These are phyloP conservation scores for Diaporthe citri DNA, from an alignment of 2,329 filamentous ascomycete species.

Conservation along the genomic window DNA sequence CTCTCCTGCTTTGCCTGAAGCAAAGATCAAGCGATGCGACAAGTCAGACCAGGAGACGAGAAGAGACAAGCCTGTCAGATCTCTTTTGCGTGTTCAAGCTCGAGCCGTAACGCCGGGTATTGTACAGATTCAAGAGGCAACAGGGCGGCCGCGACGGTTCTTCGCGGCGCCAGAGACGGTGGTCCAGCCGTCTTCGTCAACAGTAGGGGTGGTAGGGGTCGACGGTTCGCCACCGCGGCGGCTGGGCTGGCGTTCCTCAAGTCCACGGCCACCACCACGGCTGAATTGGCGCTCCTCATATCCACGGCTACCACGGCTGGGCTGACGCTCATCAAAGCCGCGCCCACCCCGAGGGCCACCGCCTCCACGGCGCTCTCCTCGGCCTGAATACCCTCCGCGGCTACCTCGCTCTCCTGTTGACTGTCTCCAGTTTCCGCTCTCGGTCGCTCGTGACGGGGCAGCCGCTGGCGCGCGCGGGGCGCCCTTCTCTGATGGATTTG, in stretches of 20 bases:
- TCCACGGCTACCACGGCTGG: constrained; percentile 40
- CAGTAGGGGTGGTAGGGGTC: constrained; percentile 52
- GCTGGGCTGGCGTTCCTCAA: constrained; percentile 49
- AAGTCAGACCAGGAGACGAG: constrained; percentile 31
- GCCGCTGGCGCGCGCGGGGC: constrained; percentile 49
- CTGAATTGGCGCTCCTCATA: constrained; percentile 24
- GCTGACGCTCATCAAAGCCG: constrained; percentile 59
- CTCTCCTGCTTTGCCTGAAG: constrained; percentile 17
- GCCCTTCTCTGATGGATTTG: constrained; percentile 49
- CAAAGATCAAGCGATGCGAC: constrained; percentile 22
- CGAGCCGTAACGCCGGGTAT: constrained; percentile 34
- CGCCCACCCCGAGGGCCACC: constrained; percentile 57
- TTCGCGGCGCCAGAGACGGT: constrained; percentile 61
- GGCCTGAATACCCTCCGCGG: constrained; percentile 59
- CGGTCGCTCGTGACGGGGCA: constrained; percentile 66
- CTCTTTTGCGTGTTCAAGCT: constrained; percentile 9
- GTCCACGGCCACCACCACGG: constrained; percentile 25
- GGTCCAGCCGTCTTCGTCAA: constrained; percentile 75
- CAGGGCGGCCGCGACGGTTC: constrained; percentile 51
- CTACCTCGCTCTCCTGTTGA: constrained; percentile 61
- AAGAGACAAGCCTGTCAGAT: constrained; percentile 8
- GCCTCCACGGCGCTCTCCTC: constrained; percentile 55
- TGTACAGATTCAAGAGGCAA: constrained; percentile 38
- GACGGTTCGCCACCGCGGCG: constrained; percentile 46
- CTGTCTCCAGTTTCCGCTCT: constrained; percentile 72